Evolutionary conservation across 2,329 filamentous ascomycete genomes (phyloP).

Genomic region (Dactylella cylindrospora): DNA sequence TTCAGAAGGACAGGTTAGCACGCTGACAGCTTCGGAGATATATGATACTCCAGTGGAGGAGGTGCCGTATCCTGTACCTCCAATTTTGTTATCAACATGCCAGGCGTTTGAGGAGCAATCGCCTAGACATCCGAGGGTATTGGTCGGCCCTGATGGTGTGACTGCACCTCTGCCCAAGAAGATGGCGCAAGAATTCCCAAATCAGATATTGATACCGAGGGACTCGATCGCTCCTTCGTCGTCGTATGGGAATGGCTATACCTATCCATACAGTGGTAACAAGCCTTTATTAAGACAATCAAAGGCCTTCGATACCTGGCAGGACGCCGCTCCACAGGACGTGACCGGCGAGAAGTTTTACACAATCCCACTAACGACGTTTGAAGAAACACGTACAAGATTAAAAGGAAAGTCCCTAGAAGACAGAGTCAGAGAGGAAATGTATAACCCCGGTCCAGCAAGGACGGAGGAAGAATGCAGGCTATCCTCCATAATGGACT

Average conservation of each 20-base stretch:
- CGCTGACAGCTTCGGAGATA: slow-evolving; percentile 23
- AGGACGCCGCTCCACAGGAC: neutral
- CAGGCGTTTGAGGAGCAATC: slow-evolving; percentile 13
- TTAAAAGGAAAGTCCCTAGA: slow-evolving; percentile 2
- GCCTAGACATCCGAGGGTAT: slow-evolving; percentile 26
- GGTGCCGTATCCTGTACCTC: slow-evolving; percentile 31
- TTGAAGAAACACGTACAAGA: slow-evolving; percentile 6
- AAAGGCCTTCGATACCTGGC: slow-evolving; percentile 4
- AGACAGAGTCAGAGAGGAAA: slow-evolving; percentile 28
- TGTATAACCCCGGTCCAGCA: slow-evolving; percentile 31
- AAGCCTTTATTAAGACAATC: slow-evolving; percentile 7
- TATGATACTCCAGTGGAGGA: slow-evolving; percentile 29
- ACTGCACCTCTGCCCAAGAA: slow-evolving; percentile 17
- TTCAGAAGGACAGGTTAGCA: slow-evolving; percentile 30
- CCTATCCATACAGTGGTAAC: slow-evolving; percentile 10
- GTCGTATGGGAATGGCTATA: slow-evolving; percentile 3
- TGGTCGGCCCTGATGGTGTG: slow-evolving; percentile 21
- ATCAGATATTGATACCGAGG: slow-evolving; percentile 23
- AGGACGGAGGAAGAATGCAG: slow-evolving; percentile 32
- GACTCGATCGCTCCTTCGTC: slow-evolving; percentile 18
- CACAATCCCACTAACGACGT: slow-evolving; percentile 26
- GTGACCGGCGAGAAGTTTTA: neutral
- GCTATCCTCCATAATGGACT: slow-evolving; percentile 37
- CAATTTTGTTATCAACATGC: slow-evolving; percentile 18
- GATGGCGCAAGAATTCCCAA: slow-evolving; percentile 37